Evolutionary conservation across 2,329 filamentous ascomycete genomes (phyloP).

Genomic region (Pezicula neosporulosa): DNA sequence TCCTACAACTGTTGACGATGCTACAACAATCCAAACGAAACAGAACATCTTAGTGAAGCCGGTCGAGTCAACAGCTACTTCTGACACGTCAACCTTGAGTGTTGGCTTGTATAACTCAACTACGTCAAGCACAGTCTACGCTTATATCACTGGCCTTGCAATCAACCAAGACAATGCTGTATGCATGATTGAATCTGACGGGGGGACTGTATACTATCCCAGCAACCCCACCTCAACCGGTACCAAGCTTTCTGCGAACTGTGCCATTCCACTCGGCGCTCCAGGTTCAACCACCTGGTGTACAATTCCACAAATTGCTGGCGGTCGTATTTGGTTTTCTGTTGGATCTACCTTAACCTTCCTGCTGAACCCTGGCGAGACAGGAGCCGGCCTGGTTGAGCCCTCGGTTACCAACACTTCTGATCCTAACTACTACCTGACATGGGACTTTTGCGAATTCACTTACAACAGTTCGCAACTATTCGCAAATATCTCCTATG

Average conservation of each 20-base stretch:
- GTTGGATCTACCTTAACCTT: constrained; percentile 60
- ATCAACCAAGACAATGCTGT: constrained; percentile 55
- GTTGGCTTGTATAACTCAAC: constrained; percentile 66
- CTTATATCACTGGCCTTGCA: constrained; percentile 67
- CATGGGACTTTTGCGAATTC: constrained; percentile 69
- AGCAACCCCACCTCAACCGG: constrained; percentile 49
- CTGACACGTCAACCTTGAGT: constrained; percentile 37
- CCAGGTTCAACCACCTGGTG: constrained; percentile 57
- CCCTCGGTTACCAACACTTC: constrained; percentile 65
- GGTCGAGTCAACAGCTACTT: neutral
- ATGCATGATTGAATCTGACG: constrained; percentile 63
- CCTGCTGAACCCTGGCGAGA: constrained; percentile 55
- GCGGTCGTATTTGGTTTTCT: constrained; percentile 71
- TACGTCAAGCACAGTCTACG: constrained; percentile 55
- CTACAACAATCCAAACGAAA: neutral
- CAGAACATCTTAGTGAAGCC: neutral
- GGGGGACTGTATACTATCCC: constrained; percentile 62
- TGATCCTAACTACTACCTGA: constrained; percentile 58
- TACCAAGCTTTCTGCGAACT: constrained; percentile 50
- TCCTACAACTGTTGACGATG: neutral
- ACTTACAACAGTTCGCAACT: constrained; percentile 60
- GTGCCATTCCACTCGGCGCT: constrained; percentile 60
- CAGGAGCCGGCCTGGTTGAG: constrained; percentile 67
- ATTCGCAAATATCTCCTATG: constrained; percentile 69
- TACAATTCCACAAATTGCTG: constrained; percentile 66